Percentiles rank a stretch among this genome's conserved stretches.
These are phyloP conservation scores for Fusarium penzigii DNA, from an alignment of 2,329 filamentous ascomycete genomes.

Conservation along the genomic window DNA sequence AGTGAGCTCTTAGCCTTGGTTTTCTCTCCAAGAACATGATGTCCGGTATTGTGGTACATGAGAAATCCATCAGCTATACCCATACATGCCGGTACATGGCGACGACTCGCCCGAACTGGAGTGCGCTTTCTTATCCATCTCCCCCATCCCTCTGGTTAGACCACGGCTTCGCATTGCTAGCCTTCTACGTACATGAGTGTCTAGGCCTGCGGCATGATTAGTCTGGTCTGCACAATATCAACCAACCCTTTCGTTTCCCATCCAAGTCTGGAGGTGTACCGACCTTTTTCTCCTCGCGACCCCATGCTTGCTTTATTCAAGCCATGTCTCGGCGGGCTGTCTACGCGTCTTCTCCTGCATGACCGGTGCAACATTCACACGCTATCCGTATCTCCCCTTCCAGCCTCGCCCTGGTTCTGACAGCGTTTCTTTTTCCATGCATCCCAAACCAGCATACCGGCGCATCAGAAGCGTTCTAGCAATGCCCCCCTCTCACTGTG, in stretches of 20 bases:
- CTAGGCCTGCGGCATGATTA: too few species aligned
- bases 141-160: not conserved
- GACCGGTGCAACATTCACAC: too few species aligned
- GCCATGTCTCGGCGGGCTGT: not conserved
- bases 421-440: not conserved
- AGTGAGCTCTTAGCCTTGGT: not conserved
- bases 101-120: not conserved
- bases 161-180: not conserved
- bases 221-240: not conserved
- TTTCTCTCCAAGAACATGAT: not conserved
- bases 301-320: not conserved
- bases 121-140: not conserved
- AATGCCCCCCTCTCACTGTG: slow-evolving; percentile 1
- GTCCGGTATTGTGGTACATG: too few species aligned
- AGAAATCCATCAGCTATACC: not conserved
- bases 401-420: not conserved
- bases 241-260: not conserved
- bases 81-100: not conserved
- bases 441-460: not conserved
- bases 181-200: not conserved
- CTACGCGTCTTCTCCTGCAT: not conserved
- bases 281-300: not conserved
- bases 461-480: not conserved
- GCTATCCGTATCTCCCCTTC: not conserved
- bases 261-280: not conserved